Percentiles rank a stretch among this genome's conserved stretches.
phyloP scores from a whole-genome alignment of 257 asterid species.

The Cruciata laevipes region DNA sequence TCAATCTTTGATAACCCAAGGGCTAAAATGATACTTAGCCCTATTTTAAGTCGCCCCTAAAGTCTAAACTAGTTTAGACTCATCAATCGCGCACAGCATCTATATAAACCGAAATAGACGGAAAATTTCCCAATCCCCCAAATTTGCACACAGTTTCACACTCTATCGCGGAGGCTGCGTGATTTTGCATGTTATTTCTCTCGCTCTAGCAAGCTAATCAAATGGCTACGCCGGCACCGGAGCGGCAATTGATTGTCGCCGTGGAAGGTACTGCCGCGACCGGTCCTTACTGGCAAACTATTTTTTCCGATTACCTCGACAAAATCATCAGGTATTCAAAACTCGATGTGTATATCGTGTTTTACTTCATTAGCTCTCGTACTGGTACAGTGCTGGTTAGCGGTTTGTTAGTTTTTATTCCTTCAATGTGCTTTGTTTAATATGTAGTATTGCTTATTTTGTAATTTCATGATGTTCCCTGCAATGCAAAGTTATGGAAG shows the following conservation, averaged over 20 bases:
- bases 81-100: not conserved
- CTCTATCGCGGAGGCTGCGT: not conserved
- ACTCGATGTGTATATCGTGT: not conserved
- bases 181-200: not conserved
- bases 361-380: not conserved
- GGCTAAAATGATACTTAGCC: not conserved
- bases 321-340: slow-evolving; percentile 56
- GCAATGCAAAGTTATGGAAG: no score
- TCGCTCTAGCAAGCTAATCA: not conserved
- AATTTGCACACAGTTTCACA: not conserved
- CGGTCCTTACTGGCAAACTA: slow-evolving; percentile 72
- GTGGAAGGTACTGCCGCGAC: slow-evolving; percentile 92
- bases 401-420: not conserved
- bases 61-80: no score
- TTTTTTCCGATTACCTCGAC: slow-evolving; percentile 70
- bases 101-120: not conserved
- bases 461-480: no score
- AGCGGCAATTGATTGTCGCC: slow-evolving; percentile 64
- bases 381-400: not conserved
- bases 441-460: no score
- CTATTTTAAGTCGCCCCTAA: not conserved
- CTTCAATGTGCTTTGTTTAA: not conserved
- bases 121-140: not conserved
- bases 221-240: slow-evolving; percentile 21
- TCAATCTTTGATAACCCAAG: not conserved